Conservation (phyloP, 2,329 filamentous ascomycete species). For the Geoglossum cookeanum region DNA sequence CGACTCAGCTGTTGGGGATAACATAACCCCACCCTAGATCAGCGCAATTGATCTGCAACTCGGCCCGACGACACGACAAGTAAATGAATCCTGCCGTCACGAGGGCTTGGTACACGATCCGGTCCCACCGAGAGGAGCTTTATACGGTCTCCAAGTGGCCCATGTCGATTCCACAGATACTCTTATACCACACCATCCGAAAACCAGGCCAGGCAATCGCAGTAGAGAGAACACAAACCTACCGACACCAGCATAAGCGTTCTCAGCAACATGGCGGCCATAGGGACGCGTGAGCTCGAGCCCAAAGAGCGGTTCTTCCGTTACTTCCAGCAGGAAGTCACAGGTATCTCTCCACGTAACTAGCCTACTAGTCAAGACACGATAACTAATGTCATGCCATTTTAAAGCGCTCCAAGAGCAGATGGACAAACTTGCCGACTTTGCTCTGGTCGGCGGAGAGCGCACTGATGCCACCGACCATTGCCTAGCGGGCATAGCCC, state of each 20-base stretch:
- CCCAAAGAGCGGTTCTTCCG: constrained; percentile 67
- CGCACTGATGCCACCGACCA: constrained; percentile 65
- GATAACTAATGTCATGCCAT: neutral
- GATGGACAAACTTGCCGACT: constrained; percentile 47
- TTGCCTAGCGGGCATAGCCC: constrained; percentile 59
- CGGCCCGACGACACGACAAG: neutral
- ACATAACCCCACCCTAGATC: neutral
- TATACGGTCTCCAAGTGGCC: neutral
- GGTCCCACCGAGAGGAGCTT: neutral
- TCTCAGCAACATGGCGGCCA: neutral
- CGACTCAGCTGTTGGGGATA: no score
- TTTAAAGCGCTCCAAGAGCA: constrained; percentile 47
- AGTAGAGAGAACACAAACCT: neutral
- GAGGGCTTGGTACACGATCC: neutral
- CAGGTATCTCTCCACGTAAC: constrained; percentile 30
- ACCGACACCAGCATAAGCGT: neutral
- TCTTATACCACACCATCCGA: no score
- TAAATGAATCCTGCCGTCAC: neutral
- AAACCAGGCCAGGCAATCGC: no score
- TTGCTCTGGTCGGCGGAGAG: constrained; percentile 48
- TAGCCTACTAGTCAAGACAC: neutral
- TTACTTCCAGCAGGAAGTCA: constrained; percentile 60
- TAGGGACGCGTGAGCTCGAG: constrained; percentile 8
- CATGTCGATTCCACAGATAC: no score
- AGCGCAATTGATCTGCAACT: neutral